Base-by-base conservation (phyloP, 768 basidiomycete species). In the Artomyces pyxidatus region DNA sequence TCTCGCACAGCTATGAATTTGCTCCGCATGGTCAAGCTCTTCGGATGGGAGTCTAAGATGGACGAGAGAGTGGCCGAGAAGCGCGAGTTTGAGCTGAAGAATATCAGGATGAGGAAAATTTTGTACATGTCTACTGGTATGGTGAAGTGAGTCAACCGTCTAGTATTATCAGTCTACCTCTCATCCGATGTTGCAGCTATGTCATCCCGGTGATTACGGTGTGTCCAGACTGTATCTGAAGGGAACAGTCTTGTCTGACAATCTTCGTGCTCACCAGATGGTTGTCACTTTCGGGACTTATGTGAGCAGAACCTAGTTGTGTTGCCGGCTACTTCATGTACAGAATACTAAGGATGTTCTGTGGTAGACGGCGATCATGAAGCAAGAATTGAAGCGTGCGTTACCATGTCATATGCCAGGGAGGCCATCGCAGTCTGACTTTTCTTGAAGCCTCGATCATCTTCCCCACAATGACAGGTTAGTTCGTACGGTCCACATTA, bases 1-100 rank as follows among this genome's bases (percentile, higher is more conserved):
- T 21, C 4, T 35, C 32, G 14, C 14, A 4, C 45, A 70, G 70
- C 60, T 14, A 57, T 71, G 49, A 56, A 58, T 19, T 62, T 70
- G 49, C 49, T 76, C 6, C 68, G 74, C 14, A 74, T 76, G 69
- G 61, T 76, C 62, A 77, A 78, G 62, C 65, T 86, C 35, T 85
- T 88, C 55, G 85, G 73, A 6, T 76, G 85, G 74, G 74, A 81
- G 57, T 65, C 68, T 9, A 73, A 73, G 53, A 71, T 72, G 39
- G 47, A 69, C 16, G 70, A 22, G 17, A 47, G 47, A n/a, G 17
- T 58, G 16, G 49, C 47, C 0, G 58, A 58, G 35, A 70, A 69
- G 53, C 64, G 73, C 43, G 70, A 69, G 32, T 59, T 60, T 5
- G 73, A 75, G 57, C 57, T 75, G 30, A 43, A 50, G 3, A 60